A percentile compares a stretch with the other conserved stretches of the same genome.
Evolutionary conservation across 169 alveolate species (phyloP).

Genomic region (Babesia caballi): DNA sequence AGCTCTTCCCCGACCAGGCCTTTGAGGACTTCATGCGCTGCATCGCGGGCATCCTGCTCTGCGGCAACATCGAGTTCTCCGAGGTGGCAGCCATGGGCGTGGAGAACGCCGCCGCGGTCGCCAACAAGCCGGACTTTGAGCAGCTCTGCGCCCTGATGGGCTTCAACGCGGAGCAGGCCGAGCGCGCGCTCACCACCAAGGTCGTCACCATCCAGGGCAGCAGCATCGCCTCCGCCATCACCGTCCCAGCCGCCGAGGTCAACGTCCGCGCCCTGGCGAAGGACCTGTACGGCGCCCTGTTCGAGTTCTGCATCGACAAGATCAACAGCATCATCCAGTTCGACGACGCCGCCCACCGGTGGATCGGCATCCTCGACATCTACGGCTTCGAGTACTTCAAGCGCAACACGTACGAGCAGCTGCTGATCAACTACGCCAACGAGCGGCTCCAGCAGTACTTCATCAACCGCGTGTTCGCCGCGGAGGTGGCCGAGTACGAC

Average conservation of each 20-base stretch:
- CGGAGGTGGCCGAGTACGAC: constrained; percentile 84
- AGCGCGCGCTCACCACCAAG: constrained; percentile 63
- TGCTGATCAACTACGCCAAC: constrained; percentile 96
- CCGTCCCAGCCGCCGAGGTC: constrained; percentile 66
- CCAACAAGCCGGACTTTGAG: constrained; percentile 44
- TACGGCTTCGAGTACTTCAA: constrained; percentile 97
- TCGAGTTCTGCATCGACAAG: constrained; percentile 73
- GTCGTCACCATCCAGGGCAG: constrained; percentile 67
- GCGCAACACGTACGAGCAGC: constrained; percentile 95
- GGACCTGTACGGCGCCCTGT: constrained; percentile 77
- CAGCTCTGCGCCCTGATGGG: constrained; percentile 67
- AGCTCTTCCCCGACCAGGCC: constrained; percentile 31
- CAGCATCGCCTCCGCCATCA: constrained; percentile 66
- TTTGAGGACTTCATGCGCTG: constrained; percentile 36
- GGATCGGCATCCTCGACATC: constrained; percentile 96
- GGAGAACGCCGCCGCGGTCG: constrained; percentile 62
- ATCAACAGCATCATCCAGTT: constrained; percentile 73
- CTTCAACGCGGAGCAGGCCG: constrained; percentile 53
- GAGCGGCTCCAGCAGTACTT: constrained; percentile 94
- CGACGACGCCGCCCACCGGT: constrained; percentile 66
- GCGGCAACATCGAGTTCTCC: constrained; percentile 74
- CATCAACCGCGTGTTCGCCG: constrained; percentile 88
- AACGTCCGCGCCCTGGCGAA: constrained; percentile 74
- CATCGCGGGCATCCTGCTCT: constrained; percentile 71
- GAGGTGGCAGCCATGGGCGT: constrained; percentile 67